These are phyloP conservation scores for Starmerella roubikii DNA, from an alignment of 805 yeast genomes.

Conservation along the genomic window DNA sequence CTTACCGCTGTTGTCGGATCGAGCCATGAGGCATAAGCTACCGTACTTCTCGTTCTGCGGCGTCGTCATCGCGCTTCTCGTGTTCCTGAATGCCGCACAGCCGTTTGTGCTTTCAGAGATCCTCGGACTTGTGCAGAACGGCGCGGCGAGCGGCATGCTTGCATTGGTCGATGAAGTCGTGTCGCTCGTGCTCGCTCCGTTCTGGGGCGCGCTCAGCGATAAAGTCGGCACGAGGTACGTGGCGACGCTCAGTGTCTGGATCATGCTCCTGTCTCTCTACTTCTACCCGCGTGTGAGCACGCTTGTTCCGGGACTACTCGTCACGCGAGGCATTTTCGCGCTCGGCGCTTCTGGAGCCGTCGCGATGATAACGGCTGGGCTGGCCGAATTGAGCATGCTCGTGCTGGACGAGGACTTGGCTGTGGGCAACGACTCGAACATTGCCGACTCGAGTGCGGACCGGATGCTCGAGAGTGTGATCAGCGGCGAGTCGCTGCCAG, in stretches of 20 bases:
- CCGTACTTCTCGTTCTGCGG: constrained; percentile 30
- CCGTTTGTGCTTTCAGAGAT: constrained; percentile 33
- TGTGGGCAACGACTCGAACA: background rate
- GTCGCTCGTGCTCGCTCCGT: constrained; percentile 41
- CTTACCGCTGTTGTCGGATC: no score
- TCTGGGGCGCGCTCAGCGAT: constrained; percentile 52
- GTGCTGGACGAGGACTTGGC: background rate
- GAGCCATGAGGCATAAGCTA: constrained; percentile 1
- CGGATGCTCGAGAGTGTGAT: background rate
- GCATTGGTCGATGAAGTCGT: constrained; percentile 49
- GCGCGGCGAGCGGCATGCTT: constrained; percentile 36
- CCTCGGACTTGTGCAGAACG: constrained; percentile 25
- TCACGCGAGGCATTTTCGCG: constrained; percentile 45
- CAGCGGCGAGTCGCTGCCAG: background rate
- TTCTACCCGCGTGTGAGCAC: constrained; percentile 36
- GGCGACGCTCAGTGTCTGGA: constrained; percentile 35
- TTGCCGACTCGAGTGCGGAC: background rate
- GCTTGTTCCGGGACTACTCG: constrained; percentile 38
- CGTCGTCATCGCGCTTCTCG: constrained; percentile 31
- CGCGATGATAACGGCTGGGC: constrained; percentile 47
- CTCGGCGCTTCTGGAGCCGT: constrained; percentile 42
- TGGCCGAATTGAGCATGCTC: constrained; percentile 32
- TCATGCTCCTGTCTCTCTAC: constrained; percentile 35
- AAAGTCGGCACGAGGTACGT: constrained; percentile 47
- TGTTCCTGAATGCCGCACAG: constrained; percentile 33